Evolutionary conservation across 148 eudicot genomes (phyloP), one percentile per base, ranked within the genome.

Genomic region (Diospyros kaki): DNA sequence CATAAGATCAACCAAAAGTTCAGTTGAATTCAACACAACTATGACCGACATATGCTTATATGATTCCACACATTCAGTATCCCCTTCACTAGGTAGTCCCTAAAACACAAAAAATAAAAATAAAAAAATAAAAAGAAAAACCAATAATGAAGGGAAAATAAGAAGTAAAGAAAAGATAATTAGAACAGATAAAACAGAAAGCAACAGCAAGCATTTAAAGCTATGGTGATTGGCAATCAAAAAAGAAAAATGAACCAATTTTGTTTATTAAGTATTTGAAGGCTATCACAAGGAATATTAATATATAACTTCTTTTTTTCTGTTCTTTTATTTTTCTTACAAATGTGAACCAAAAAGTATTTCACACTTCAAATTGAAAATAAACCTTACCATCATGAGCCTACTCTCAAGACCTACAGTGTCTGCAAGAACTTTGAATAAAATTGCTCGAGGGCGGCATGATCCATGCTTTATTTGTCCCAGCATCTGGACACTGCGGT

Each of bases 401-500:
- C 82, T 88, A 87, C 93, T 88, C 83, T 96, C 95, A 77, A 96
- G 91, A 76, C 98, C 99, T 69, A 96, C 95, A 78, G 98, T 77
- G 81, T 96, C 99, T 14, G 98, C 99, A 71, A 96, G 87, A 79
- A 93, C 91, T 85, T 96, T 96, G 75, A 96, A 96, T 65, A 96
- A 83, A 79, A 96, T 96, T 42, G 99, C 97, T 79, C 99, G 91
- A 81, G 98, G 93, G 71, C 97, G 94, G 83, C 99, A 93, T n/a
- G 97, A 88, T 79, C 98, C 98, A 77, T 93, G 87, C 81, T 89
- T 93, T 75, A 96, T 96, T 81, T 96, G 98, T 56, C 99, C 99
- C 68, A 93, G 82, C 90, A 96, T 72, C 80, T 96, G 99, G 77
- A 96, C 84, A 43, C 94, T 93, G 68, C 87, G 84, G 81, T 73